These are phyloP conservation scores for Populus hybrid DNA, from an alignment of 441 rosid species.

Conservation along the genomic window DNA sequence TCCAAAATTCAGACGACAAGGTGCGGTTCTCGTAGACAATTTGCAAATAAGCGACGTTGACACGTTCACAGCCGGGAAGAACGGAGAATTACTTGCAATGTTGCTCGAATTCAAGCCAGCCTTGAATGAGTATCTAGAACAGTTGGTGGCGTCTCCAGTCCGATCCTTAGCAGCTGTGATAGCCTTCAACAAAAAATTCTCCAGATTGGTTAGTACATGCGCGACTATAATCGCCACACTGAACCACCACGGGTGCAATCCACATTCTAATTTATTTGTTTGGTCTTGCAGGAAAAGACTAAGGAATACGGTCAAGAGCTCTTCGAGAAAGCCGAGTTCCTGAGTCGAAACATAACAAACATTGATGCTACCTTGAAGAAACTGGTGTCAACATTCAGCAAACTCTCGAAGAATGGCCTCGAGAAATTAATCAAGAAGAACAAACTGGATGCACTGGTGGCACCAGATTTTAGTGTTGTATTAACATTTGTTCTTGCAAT, in stretches of 20 bases:
- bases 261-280: background rate
- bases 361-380: conserved; percentile 30
- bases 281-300: conserved; percentile 41
- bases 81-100: conserved; percentile 43
- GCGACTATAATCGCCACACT: background rate
- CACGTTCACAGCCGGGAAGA: conserved; percentile 12
- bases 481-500: conserved; percentile 44
- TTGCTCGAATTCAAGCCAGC: conserved; percentile 59
- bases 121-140: conserved; percentile 46
- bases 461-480: conserved; percentile 11
- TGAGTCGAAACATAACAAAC: conserved; percentile 20
- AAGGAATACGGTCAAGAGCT: conserved; percentile 43
- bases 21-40: conserved; percentile 51
- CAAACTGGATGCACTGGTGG: conserved; percentile 44
- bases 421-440: conserved; percentile 41
- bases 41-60: conserved; percentile 39
- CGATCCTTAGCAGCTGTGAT: conserved; percentile 59
- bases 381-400: conserved; percentile 27
- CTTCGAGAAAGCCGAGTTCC: conserved; percentile 40
- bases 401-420: conserved; percentile 39
- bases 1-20: conserved; percentile 32
- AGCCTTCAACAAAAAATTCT: conserved; percentile 48
- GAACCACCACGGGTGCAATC: background rate
- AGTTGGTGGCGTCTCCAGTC: conserved; percentile 52
- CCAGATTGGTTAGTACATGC: conserved; percentile 36